Conservation (phyloP, 2,329 filamentous ascomycete species). For the Aspergillus sp. region DNA sequence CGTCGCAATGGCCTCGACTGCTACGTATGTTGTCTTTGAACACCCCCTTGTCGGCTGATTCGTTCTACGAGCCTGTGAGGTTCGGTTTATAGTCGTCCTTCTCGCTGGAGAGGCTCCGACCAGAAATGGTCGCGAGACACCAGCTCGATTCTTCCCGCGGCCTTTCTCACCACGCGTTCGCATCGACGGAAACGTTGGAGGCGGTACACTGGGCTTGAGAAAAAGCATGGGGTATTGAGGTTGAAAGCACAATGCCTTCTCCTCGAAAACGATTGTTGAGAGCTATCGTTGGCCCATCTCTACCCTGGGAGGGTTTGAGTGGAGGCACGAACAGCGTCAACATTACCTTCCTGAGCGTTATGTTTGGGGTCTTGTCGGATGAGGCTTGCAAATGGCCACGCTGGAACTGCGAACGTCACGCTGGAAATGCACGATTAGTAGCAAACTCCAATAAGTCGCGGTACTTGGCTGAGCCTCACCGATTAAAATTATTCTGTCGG, state of each 20-base stretch:
- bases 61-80: constrained; percentile 45
- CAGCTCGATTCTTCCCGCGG: constrained; percentile 75
- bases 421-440: constrained; percentile 31
- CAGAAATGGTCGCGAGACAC: constrained; percentile 48
- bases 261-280: constrained; percentile 74
- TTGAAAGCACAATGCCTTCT: constrained; percentile 67
- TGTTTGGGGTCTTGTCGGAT: constrained; percentile 72
- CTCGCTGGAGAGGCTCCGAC: constrained; percentile 66
- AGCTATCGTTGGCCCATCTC: constrained; percentile 32
- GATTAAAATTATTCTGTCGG: constrained; percentile 79
- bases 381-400: constrained; percentile 51
- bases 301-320: constrained; percentile 14
- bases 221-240: constrained; percentile 72
- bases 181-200: constrained; percentile 22
- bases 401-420: constrained; percentile 25
- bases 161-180: constrained; percentile 28
- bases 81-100: constrained; percentile 77
- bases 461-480: constrained; percentile 56
- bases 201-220: constrained; percentile 56
- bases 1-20: constrained; percentile 60
- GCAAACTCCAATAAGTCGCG: constrained; percentile 6
- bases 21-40: constrained; percentile 57
- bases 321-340: constrained; percentile 44
- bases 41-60: constrained; percentile 36
- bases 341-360: constrained; percentile 54